Base-by-base conservation (phyloP, 495 filamentous ascomycete species). In the Schizothecium vesticola region DNA sequence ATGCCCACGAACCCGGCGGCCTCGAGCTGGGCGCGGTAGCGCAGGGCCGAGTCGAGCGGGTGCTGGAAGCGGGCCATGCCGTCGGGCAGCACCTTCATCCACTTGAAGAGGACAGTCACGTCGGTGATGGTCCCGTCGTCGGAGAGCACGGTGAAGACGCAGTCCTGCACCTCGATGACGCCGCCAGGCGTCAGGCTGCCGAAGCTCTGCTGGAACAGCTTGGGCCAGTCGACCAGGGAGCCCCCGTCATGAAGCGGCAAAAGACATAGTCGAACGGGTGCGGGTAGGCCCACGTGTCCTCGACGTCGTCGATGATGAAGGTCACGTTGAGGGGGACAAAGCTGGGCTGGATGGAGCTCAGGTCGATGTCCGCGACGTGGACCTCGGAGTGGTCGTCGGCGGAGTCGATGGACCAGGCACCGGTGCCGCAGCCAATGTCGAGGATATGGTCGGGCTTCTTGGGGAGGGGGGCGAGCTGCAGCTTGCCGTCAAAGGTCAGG, bases 261-360 rank as follows among this genome's bases (percentile, higher is more conserved):
- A 84, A 77, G 67, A 86, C 81, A 67, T 78, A 82, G 77, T 85
- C 82, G 66, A 84, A 85, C 63, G 73, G 68, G 26, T 75, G 61
- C 23, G 36, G 33, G 66, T 78, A 86, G 19, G 80, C 73, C 81
- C 81, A 83, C 11, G 77, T 69, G 26, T 76, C 73, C 71, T 82
- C 79, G 25, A 79, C 59, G 58, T 83, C 81, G 61, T 83, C 81
- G 61, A 83, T 73, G 29, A 77, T 70, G 73, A 76, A 83, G 68
- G 56, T 25, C 21, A 78, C 69, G 62, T 81, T 80, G 4, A 74
- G 77, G 1, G 72, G 76, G 10, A 70, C 71, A 58, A 79, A 72
- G 19, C n/a, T 63, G 12, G 79, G 79, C 59, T 83, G 81, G 67
- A 81, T 78, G 3, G 86, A 82, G 63, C 82, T 85, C 1, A 88